phyloP scores from a whole-genome alignment of 805 yeast species.

The Candida tibetensis region DNA sequence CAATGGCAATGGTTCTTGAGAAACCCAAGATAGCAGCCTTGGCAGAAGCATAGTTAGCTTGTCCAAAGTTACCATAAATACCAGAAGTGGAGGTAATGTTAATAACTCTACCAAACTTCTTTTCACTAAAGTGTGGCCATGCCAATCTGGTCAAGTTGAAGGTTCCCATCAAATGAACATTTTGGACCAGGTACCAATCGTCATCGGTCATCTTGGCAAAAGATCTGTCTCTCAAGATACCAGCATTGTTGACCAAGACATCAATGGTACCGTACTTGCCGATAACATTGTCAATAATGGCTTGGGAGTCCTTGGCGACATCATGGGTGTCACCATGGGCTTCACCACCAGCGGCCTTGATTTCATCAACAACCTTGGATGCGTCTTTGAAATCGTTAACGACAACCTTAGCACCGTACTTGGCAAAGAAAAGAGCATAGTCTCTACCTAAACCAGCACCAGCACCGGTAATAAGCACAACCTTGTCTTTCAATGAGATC shows the following conservation, averaged over 20 bases:
- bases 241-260: conserved; percentile 88
- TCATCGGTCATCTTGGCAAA: conserved; percentile 78
- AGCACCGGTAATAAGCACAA: conserved; percentile 91
- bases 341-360: conserved; percentile 64
- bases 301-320: conserved; percentile 71
- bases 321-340: conserved; percentile 85
- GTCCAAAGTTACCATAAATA: conserved; percentile 96
- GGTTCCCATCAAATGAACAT: conserved; percentile 81
- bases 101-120: conserved; percentile 76
- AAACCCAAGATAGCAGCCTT: conserved; percentile 86
- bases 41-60: conserved; percentile 93
- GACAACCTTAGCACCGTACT: conserved; percentile 91
- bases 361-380: conserved; percentile 67
- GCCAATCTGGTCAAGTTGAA: conserved; percentile 80
- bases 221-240: conserved; percentile 86
- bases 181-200: conserved; percentile 79
- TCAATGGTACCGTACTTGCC: conserved; percentile 80
- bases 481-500: conserved; percentile 72
- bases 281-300: conserved; percentile 74
- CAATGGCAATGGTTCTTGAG: conserved; percentile 82
- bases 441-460: conserved; percentile 93
- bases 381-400: conserved; percentile 88
- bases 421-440: conserved; percentile 81
- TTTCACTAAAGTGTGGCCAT: conserved; percentile 84
- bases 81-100: conserved; percentile 96